Conservation (phyloP, 2,329 filamentous ascomycete species). For the Bimuria novae-zelandiae region DNA sequence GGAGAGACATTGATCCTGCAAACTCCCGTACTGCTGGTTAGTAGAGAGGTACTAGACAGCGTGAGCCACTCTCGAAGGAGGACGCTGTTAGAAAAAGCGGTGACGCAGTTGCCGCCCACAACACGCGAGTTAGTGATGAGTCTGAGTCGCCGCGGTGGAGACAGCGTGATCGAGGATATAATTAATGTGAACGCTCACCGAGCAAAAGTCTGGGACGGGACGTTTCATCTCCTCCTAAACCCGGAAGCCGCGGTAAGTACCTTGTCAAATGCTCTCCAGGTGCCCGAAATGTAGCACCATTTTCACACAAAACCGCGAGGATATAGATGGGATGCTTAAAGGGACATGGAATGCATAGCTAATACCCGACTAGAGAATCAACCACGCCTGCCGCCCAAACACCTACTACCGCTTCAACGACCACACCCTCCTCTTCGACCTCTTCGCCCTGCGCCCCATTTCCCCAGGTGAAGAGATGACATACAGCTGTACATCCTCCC, state of each 20-base stretch:
- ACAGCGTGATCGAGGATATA: slow-evolving; percentile 26
- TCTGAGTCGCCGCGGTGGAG: slow-evolving; percentile 24
- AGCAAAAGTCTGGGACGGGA: slow-evolving; percentile 26
- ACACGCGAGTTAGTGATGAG: slow-evolving; percentile 19
- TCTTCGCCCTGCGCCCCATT: slow-evolving; percentile 35
- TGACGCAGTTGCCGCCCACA: slow-evolving; percentile 29
- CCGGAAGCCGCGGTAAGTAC: slow-evolving; percentile 36
- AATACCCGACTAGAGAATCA: slow-evolving; percentile 24
- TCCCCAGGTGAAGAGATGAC: slow-evolving; percentile 36
- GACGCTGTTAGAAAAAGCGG: slow-evolving; percentile 22
- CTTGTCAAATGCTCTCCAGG: too few relatives aligned
- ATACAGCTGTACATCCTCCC: too few relatives aligned
- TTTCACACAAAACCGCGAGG: too few relatives aligned
- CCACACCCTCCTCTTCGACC: slow-evolving; percentile 30
- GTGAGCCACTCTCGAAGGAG: slow-evolving; percentile 12
- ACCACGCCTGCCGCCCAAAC: slow-evolving; percentile 43
- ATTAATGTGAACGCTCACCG: slow-evolving; percentile 31
- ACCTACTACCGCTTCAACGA: slow-evolving; percentile 40
- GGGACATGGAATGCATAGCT: slow-evolving; percentile 10
- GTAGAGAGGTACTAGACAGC: slow-evolving; percentile 17
- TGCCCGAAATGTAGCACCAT: too few relatives aligned
- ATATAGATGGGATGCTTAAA: too few relatives aligned
- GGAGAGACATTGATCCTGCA: slow-evolving; percentile 32
- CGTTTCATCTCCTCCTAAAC: slow-evolving; percentile 25
- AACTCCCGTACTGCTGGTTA: slow-evolving; percentile 31